Percentiles rank a stretch among this genome's conserved stretches.
These are phyloP conservation scores for Nakazawaea wyomingensis DNA, from an alignment of 805 yeast species.

Conservation along the genomic window DNA sequence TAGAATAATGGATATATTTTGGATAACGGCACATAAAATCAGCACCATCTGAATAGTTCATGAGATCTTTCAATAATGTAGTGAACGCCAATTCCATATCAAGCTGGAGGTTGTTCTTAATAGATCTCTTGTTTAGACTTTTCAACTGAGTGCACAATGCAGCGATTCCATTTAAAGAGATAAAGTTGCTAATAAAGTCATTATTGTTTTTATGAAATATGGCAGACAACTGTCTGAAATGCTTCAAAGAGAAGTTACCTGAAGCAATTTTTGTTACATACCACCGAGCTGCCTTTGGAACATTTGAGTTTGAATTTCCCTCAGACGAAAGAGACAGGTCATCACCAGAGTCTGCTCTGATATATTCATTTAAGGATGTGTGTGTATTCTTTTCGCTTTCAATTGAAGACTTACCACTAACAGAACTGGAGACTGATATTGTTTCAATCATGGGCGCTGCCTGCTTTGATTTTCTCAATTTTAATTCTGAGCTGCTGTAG, in stretches of 20 bases:
- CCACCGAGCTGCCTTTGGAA: constrained; percentile 32
- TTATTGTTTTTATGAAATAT: constrained; percentile 8
- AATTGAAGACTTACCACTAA: no score
- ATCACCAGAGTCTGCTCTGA: no score
- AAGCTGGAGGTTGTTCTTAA: constrained; percentile 41
- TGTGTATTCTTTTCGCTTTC: no score
- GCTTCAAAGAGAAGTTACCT: constrained; percentile 33
- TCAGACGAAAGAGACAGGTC: no score
- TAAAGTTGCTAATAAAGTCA: constrained; percentile 74
- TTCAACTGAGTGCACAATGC: constrained; percentile 66
- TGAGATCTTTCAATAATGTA: constrained; percentile 69
- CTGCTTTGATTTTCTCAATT: neutral
- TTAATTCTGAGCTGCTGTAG: constrained; percentile 4
- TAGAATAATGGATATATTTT: constrained; percentile 51
- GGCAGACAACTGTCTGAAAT: constrained; percentile 27
- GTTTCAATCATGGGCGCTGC: no score
- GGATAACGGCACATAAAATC: constrained; percentile 45
- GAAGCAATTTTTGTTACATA: constrained; percentile 36
- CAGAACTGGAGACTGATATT: no score
- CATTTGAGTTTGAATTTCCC: neutral
- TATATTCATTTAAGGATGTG: no score
- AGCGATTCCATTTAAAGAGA: constrained; percentile 77
- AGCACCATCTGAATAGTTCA: constrained; percentile 61
- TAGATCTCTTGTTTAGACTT: constrained; percentile 36
- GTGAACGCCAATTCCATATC: constrained; percentile 75